Base-by-base conservation (phyloP, 225 moss, liverwort and hornwort species). In the Straminergon stramineum region DNA sequence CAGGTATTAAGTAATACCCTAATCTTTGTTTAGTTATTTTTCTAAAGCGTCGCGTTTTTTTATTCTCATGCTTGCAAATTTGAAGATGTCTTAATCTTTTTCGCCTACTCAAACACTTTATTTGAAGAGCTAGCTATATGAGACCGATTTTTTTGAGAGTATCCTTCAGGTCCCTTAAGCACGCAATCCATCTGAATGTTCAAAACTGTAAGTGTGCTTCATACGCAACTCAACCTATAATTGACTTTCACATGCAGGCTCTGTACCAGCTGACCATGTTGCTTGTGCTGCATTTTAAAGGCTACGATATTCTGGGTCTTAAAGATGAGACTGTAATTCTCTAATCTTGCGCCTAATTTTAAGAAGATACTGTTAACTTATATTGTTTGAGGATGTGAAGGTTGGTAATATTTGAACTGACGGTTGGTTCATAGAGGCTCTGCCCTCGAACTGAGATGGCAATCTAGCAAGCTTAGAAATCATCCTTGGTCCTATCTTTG, bases 211-310 rank as follows among this genome's bases (percentile, higher is more conserved):
- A 32, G 60, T 82, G 52, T 84, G 62, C 81, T 91, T 84, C 80
- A 55, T 35, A 60, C 41, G 18, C 60, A 48, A 75, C 70, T 85
- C 63, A 82, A 73, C 48, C 75, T 85, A 37, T 26, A 39, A 37
- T 86, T 86, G 78, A 81, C 74, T 83, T 90, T 63, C 77, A 62
- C 83, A 84, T 93, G 93, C 94, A 98, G 96, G 30, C 92, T 80
- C 1, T 56, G 15, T 98, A 98, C 82, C 98, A 98, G 84, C 81
- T 98, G 77, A 35, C 92, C 57, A 61, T 98, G 92, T 84, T 98
- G 81, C 94, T 98, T 86, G 93, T 94, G 74, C 90, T 98, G 88
- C 98, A 98, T 88, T 98, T 98, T 80, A 91, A 92, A 83, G 98
- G 98, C 89, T 91, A 90, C 76, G n/a, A 89, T 64, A 93, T 98